Base-by-base conservation (phyloP, 371 early-diverging fungal species). In the Saksenaea oblongispora region DNA sequence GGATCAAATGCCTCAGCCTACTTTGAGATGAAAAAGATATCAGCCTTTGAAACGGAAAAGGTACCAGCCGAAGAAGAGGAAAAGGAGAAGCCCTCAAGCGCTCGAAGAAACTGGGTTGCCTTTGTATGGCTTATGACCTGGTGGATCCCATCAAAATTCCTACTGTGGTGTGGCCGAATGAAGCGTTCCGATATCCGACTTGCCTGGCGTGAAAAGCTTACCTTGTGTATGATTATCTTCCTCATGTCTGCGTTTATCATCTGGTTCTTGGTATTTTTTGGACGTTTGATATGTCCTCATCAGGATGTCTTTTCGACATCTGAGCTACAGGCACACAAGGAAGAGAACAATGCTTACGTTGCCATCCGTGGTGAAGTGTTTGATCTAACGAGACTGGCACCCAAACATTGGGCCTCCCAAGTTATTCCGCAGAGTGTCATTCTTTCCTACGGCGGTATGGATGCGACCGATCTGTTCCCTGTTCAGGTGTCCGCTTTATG, bases 181-280 rank as follows among this genome's bases (percentile, higher is more conserved):
- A 82, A 84, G 65, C 84, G 83, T 15, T 71, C 71, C 24, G 94
- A 95, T 70, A 84, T 91, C 57, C 87, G 87, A 35, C 85, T 92
- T 67, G 95, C 96, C 3, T 95, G 96, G 96, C 85, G 95, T 51
- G 96, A 96, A 72, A 94, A 96, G 79, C 83, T 95, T 5, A 87
- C 95, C 0, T 82, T 96, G 26, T 94, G 93, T 69, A 70, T 90
- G 58, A 62, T 95, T 41, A 93, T 96, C 64, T 71, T 89, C 41
- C 67, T 92, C 24, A 64, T 91, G 74, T 91, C 89, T 59, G 77
- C 79, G 4, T 65, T 85, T 59, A 83, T 93, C 44, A 78, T 95
- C 22, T 92, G 95, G 77, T 92, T 90, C 71, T 91, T 96, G 56
- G 84, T 91, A 3, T 87, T 90, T 34, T 78, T 94, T 34, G 93